Evolutionary conservation across 306 rosid genomes (phyloP).

Genomic region (Quercus bicolor): DNA sequence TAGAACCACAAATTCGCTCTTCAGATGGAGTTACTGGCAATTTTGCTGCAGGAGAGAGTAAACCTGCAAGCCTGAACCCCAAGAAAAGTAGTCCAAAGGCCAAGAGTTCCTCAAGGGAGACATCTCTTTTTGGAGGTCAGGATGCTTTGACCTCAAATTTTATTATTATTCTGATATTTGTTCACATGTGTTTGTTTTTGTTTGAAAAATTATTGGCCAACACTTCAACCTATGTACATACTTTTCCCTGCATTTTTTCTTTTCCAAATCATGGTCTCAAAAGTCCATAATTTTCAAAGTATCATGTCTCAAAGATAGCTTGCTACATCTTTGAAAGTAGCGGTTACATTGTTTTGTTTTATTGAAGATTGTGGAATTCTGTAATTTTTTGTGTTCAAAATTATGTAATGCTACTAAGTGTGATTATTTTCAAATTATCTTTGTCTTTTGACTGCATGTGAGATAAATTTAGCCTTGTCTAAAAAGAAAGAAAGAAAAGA

Average conservation of each 20-base stretch:
- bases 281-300: neutral
- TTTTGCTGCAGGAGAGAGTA: constrained; percentile 65
- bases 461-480: neutral
- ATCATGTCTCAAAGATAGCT: neutral
- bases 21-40: constrained; percentile 64
- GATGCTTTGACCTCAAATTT: constrained; percentile 22
- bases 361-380: neutral
- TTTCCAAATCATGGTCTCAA: neutral
- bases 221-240: neutral
- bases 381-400: neutral
- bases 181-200: neutral
- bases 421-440: neutral
- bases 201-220: neutral
- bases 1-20: constrained; percentile 74
- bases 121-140: constrained; percentile 86
- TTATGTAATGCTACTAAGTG: neutral
- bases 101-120: constrained; percentile 76
- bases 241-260: neutral
- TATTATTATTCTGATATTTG: neutral
- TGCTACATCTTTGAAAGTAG: neutral
- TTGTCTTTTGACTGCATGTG: neutral
- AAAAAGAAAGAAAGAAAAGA: too few species aligned
- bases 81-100: constrained; percentile 95
- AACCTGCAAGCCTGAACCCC: constrained; percentile 48
- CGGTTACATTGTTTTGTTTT: neutral